Evolutionary conservation across 2,329 filamentous ascomycete genomes (phyloP), one percentile per base, ranked within the genome.

Genomic region (Ophiostoma sp.): DNA sequence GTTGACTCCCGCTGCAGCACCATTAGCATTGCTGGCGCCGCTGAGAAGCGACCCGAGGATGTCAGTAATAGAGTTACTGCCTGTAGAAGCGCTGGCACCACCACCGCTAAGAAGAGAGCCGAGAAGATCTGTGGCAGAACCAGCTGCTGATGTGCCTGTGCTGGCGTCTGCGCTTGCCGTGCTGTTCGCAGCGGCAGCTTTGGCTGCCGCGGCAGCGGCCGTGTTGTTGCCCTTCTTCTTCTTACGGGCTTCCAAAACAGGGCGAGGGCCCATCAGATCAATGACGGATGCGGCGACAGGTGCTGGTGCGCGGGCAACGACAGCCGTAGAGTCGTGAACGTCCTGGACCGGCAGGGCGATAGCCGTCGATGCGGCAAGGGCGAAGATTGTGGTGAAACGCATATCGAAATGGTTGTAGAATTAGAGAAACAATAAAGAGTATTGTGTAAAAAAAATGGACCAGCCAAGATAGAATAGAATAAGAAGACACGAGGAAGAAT

Each of bases 211-310:
- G 11, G 55, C 55, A 18, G 55, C 49, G 27, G 49, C 49, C 27
- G 49, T 60, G 27, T 40, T 60, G 55, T 60, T 60, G 4, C 55
- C 55, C 55, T 60, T 60, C 27, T 60, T 60, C 55, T 60, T 60
- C 27, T 60, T 60, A 27, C 55, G 55, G 27, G 55, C 55, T 11
- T 60, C 55, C 27, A 60, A 11, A 7, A 60, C 55, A 4, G 55
- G 55, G 4, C 55, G 55, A 18, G 55, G 55, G 5, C 55, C 55
- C 55, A 60, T 60, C 4, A 60, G 55, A 27, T 60, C 55, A 16
- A 60, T 60, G 55, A 60, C 55, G 14, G 55, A 27, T 60, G 18
- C 55, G 55, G 55, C 27, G 38, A 60, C 27, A 38, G 27, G 27
- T 27, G 27, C 27, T 27, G 27, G 27, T 27, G 27, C 27, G 27